Conservation (phyloP, 2,329 filamentous ascomycete species). For the Penicillium capsulatum region DNA sequence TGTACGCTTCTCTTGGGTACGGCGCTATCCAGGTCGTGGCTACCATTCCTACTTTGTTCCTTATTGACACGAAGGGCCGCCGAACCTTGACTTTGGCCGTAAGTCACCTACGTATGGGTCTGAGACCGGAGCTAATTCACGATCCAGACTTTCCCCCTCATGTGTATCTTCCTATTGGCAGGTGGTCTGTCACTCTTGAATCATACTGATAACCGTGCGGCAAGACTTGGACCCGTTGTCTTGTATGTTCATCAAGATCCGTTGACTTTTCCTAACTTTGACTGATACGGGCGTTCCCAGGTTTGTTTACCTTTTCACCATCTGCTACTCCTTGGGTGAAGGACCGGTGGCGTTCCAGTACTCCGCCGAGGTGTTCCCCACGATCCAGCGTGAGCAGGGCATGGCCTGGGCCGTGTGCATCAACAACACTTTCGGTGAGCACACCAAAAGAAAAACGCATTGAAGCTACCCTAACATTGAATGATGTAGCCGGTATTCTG, state of each 20-base stretch:
- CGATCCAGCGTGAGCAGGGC: conserved; percentile 47
- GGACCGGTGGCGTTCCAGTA: conserved; percentile 51
- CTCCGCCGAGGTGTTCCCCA: conserved; percentile 52
- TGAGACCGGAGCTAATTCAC: not conserved
- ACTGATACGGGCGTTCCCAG: conserved; percentile 34
- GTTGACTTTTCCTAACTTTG: no score
- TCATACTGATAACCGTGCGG: conserved; percentile 32
- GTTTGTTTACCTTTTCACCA: conserved; percentile 61
- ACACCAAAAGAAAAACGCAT: not conserved
- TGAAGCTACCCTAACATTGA: no score
- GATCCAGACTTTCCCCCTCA: conserved; percentile 57
- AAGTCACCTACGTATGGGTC: no score
- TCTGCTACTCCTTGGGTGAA: conserved; percentile 60
- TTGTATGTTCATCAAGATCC: conserved; percentile 2
- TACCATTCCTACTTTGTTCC: conserved; percentile 58
- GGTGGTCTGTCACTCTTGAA: conserved; percentile 54
- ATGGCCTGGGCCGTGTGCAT: conserved; percentile 30
- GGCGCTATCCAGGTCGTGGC: conserved; percentile 61
- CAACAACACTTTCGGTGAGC: conserved; percentile 25
- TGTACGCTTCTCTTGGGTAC: conserved; percentile 49
- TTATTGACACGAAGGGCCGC: conserved; percentile 63
- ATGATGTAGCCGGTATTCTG: conserved; percentile 40
- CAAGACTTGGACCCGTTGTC: conserved; percentile 29
- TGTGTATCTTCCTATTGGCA: conserved; percentile 60
- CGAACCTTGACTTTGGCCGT: conserved; percentile 45